Conservation (phyloP, 345 rosid species). For the Eucalyptus erythrocorys region DNA sequence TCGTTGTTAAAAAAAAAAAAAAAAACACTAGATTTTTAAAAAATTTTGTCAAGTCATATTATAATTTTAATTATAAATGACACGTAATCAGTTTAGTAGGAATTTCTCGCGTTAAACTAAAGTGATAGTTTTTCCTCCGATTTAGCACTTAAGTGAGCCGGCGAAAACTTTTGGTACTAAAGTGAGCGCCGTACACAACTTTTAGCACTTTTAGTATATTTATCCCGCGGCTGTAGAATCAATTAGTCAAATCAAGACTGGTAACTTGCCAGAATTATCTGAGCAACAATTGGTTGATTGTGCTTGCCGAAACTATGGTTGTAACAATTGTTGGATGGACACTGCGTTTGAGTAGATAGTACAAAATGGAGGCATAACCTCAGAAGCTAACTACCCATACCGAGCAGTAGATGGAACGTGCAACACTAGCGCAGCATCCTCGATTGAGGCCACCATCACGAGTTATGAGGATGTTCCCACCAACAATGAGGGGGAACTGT, state of each 20-base stretch:
- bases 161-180: no score
- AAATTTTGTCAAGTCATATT: no score
- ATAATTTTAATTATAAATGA: no score
- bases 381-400: constrained; percentile 17
- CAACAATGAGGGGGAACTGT: constrained; percentile 27
- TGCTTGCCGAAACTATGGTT: constrained; percentile 10
- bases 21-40: no score
- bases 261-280: constrained; percentile 25
- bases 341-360: constrained; percentile 14
- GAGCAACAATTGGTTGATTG: constrained; percentile 50
- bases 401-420: not conserved
- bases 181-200: no score
- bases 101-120: no score
- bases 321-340: constrained; percentile 12
- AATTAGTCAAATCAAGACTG: constrained; percentile 5
- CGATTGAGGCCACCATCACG: constrained; percentile 5
- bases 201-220: no score
- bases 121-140: no score
- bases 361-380: constrained; percentile 11
- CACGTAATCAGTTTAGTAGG: no score
- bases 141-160: no score
- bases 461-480: constrained; percentile 20
- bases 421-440: not conserved
- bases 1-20: no score
- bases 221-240: constrained; percentile 37